A percentile compares a stretch with the other conserved stretches of the same genome.
Evolutionary conservation across 371 early-diverging fungal species (phyloP).

Genomic region (Choanephora cucurbitarum): DNA sequence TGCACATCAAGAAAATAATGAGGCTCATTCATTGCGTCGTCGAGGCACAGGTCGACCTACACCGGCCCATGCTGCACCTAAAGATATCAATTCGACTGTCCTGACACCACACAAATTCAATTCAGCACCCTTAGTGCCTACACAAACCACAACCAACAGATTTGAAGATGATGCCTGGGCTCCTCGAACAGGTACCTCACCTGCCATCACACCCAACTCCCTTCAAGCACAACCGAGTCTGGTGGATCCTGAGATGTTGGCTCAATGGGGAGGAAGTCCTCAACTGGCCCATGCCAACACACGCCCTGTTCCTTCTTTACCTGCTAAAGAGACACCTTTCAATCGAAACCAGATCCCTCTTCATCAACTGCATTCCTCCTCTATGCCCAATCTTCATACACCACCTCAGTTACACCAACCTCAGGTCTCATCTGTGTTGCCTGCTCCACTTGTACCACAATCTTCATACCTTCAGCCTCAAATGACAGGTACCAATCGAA

Average conservation of each 20-base stretch:
- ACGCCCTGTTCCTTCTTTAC: constrained; percentile 21
- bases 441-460: constrained; percentile 9
- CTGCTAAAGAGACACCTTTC: not conserved
- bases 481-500: constrained; percentile 17
- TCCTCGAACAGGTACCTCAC: constrained; percentile 40
- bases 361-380: constrained; percentile 20
- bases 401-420: constrained; percentile 32
- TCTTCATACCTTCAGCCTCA: constrained; percentile 15
- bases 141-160: constrained; percentile 19
- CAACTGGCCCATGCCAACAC: constrained; percentile 19
- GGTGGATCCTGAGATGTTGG: constrained; percentile 38
- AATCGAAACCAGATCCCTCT: constrained; percentile 20
- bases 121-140: constrained; percentile 34
- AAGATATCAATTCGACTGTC: constrained; percentile 30
- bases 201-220: constrained; percentile 10
- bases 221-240: constrained; percentile 27
- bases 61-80: constrained; percentile 43
- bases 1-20: constrained; percentile 58
- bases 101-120: constrained; percentile 18
- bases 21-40: constrained; percentile 33
- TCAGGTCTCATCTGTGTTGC: constrained; percentile 26
- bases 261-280: constrained; percentile 36
- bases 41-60: constrained; percentile 51
- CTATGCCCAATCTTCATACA: constrained; percentile 15
- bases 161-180: constrained; percentile 64